A percentile compares a stretch with the other conserved stretches of the same genome.
These are phyloP conservation scores for Vitis riparia DNA, from an alignment of 164 flowering plant genomes.

Conservation along the genomic window DNA sequence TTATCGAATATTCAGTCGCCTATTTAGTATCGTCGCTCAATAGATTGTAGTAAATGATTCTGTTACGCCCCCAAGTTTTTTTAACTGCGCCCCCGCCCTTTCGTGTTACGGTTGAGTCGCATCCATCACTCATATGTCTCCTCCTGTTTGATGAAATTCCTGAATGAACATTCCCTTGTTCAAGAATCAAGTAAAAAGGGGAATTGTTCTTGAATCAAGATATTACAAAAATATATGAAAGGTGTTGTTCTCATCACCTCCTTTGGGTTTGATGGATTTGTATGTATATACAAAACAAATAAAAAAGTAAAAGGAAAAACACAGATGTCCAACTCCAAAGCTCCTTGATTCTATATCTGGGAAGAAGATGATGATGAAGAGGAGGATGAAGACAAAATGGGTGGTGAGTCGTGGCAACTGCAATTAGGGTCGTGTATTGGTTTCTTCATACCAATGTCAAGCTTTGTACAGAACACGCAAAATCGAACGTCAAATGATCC, in stretches of 20 bases:
- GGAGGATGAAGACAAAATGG: constrained; percentile 22
- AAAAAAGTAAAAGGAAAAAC: not conserved
- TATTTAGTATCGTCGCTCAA: no score
- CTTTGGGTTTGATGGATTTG: not conserved
- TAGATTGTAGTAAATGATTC: no score
- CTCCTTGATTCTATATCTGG: not conserved
- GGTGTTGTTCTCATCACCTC: not conserved
- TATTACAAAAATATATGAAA: no score
- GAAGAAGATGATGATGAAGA: constrained; percentile 22
- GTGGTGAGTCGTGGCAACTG: constrained; percentile 39
- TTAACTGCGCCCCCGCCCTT: no score
- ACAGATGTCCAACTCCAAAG: no score
- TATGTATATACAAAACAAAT: not conserved
- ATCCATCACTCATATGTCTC: not conserved
- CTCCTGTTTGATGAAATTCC: constrained; percentile 18
- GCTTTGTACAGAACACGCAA: constrained; percentile 67
- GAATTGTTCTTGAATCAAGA: no score
- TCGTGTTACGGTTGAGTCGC: no score
- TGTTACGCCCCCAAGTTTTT: no score
- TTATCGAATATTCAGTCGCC: no score
- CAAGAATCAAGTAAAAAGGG: no score
- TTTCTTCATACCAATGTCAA: constrained; percentile 42
- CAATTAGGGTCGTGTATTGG: constrained; percentile 58
- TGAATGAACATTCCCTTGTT: not conserved
- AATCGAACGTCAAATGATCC: constrained; percentile 27